These are phyloP conservation scores for Aspergillus sclerotiicarbonarius DNA, from an alignment of 495 filamentous ascomycete species.

Conservation along the genomic window DNA sequence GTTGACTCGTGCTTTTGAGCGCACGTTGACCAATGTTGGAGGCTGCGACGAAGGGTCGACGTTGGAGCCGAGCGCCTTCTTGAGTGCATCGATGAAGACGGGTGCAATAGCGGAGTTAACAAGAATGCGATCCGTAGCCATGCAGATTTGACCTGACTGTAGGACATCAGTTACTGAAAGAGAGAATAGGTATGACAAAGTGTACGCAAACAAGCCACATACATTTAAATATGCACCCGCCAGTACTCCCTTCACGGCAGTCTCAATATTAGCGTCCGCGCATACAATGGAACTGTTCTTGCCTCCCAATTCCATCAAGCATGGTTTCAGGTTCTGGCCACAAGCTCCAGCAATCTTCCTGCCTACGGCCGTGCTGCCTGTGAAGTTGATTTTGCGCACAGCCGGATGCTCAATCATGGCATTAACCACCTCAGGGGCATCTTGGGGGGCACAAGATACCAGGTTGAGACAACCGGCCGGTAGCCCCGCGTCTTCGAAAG, in stretches of 20 bases:
- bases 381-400: conserved; percentile 62
- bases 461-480: conserved; percentile 56
- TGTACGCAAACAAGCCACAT: conserved; percentile 20
- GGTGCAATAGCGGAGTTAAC: conserved; percentile 66
- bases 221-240: conserved; percentile 51
- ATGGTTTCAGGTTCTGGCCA: conserved; percentile 55
- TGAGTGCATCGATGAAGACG: conserved; percentile 51
- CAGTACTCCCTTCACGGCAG: conserved; percentile 49
- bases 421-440: conserved; percentile 55
- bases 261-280: conserved; percentile 53
- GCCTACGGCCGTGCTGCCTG: conserved; percentile 56
- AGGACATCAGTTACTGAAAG: background rate
- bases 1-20: conserved; percentile 62
- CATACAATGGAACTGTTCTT: conserved; percentile 61
- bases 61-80: conserved; percentile 45
- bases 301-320: conserved; percentile 61
- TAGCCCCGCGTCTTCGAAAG: conserved; percentile 71
- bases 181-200: background rate
- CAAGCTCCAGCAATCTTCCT: conserved; percentile 54
- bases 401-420: conserved; percentile 54
- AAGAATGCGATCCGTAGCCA: conserved; percentile 84
- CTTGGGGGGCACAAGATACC: conserved; percentile 48
- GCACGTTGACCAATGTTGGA: conserved; percentile 59
- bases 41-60: conserved; percentile 44
- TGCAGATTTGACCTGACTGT: conserved; percentile 79